Conservation (phyloP, 1,139 yeast species). For the Protomyces pachydermus region DNA sequence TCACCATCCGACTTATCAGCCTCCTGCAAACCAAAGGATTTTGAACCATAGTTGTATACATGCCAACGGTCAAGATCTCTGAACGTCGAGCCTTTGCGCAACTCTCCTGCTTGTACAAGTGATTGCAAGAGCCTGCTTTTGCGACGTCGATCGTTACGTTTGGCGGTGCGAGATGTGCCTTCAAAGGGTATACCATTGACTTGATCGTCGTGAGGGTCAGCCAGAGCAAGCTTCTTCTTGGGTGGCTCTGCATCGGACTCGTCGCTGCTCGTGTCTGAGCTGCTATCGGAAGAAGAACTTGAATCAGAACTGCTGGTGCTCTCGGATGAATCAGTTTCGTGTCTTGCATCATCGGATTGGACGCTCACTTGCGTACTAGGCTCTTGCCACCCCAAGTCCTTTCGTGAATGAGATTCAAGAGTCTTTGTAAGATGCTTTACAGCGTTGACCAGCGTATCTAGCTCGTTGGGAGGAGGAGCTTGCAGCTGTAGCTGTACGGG, state of each 20-base stretch:
- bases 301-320: background rate
- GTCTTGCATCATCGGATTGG: too few relatives aligned
- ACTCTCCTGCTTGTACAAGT: slow-evolving; percentile 9
- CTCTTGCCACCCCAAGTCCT: too few relatives aligned
- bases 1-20: background rate
- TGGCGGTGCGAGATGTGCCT: slow-evolving; percentile 5
- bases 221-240: too few relatives aligned
- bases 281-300: background rate
- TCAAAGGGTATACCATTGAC: background rate
- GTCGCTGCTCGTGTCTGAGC: background rate
- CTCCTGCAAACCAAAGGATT: background rate
- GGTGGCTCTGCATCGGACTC: too few relatives aligned
- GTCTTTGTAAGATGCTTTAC: too few relatives aligned
- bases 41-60: background rate
- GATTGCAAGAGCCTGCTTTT: slow-evolving; percentile 3
- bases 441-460: too few relatives aligned
- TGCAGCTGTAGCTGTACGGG: too few relatives aligned
- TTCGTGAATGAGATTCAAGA: too few relatives aligned
- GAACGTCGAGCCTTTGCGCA: slow-evolving; percentile 10
- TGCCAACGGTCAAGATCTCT: slow-evolving; percentile 13
- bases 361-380: too few relatives aligned
- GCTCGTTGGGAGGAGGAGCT: too few relatives aligned
- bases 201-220: too few relatives aligned
- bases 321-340: background rate
- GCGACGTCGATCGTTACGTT: slow-evolving; percentile 9